These are phyloP conservation scores for Epichloe gansuensis DNA, from an alignment of 2,329 filamentous ascomycete genomes.

Conservation along the genomic window DNA sequence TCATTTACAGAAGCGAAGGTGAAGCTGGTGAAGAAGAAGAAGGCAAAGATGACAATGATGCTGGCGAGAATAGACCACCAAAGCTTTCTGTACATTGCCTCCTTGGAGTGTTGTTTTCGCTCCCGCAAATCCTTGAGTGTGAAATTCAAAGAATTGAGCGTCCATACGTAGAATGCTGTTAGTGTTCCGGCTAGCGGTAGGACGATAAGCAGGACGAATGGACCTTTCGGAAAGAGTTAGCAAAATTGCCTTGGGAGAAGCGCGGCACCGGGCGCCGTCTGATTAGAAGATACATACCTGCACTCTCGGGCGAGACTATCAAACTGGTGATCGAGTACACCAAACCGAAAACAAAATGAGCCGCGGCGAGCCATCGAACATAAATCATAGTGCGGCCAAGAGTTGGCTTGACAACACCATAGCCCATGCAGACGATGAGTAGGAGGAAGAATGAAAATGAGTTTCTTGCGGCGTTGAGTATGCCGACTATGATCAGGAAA, in stretches of 20 bases:
- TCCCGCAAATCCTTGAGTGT: slow-evolving; percentile 95
- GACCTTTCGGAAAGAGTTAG: slow-evolving; percentile 37
- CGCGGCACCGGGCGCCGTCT: not conserved
- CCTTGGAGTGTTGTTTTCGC: slow-evolving; percentile 86
- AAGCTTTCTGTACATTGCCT: slow-evolving; percentile 91
- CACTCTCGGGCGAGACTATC: slow-evolving; percentile 76
- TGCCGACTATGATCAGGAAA: slow-evolving; percentile 78
- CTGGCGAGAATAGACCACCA: slow-evolving; percentile 95
- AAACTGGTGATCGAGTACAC: slow-evolving; percentile 87
- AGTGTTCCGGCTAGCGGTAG: slow-evolving; percentile 82
- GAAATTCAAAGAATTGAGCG: slow-evolving; percentile 81
- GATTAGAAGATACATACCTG: slow-evolving; percentile 33
- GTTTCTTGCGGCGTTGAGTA: slow-evolving; percentile 87
- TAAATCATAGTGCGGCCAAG: slow-evolving; percentile 90
- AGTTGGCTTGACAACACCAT: slow-evolving; percentile 90
- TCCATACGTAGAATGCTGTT: slow-evolving; percentile 98
- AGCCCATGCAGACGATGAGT: slow-evolving; percentile 98
- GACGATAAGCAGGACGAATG: slow-evolving; percentile 83
- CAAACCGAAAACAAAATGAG: slow-evolving; percentile 88
- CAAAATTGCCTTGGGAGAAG: not conserved
- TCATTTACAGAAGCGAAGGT: slow-evolving; percentile 77
- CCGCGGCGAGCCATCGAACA: slow-evolving; percentile 78
- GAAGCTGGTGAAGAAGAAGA: slow-evolving; percentile 98
- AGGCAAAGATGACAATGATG: slow-evolving; percentile 90
- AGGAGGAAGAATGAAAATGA: slow-evolving; percentile 98